A percentile compares a stretch with the other conserved stretches of the same genome.
phyloP scores from a whole-genome alignment of 805 yeast species.

The Candida chauliodis region DNA sequence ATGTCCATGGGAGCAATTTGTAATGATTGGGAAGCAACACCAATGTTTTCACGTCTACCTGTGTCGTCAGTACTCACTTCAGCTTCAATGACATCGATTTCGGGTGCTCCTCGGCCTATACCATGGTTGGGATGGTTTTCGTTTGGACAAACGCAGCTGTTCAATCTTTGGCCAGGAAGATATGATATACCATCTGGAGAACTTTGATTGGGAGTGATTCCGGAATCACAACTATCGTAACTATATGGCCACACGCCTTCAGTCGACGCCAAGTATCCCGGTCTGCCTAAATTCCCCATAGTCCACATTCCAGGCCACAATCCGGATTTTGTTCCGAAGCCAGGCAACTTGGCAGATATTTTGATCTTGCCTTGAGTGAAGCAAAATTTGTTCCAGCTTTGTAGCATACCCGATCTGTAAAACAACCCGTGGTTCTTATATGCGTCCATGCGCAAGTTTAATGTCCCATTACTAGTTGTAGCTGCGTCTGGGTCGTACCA shows the following conservation, averaged over 20 bases:
- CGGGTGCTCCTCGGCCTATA: constrained; percentile 45
- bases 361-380: constrained; percentile 33
- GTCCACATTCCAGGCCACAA: constrained; percentile 44
- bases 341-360: constrained; percentile 32
- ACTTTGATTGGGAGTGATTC: constrained; percentile 39
- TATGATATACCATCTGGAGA: constrained; percentile 40
- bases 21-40: constrained; percentile 86
- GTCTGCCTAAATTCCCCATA: constrained; percentile 40
- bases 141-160: constrained; percentile 32
- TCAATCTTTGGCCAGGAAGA: constrained; percentile 36
- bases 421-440: constrained; percentile 31
- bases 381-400: constrained; percentile 38
- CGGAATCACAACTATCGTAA: constrained; percentile 37
- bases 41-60: constrained; percentile 25
- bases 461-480: constrained; percentile 37
- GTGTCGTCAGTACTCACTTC: constrained; percentile 53
- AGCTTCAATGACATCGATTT: constrained; percentile 89
- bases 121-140: constrained; percentile 38
- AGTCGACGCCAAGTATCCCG: constrained; percentile 35
- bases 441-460: constrained; percentile 35
- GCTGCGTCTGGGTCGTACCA: constrained; percentile 45
- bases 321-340: constrained; percentile 33
- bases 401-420: constrained; percentile 40
- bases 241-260: constrained; percentile 43
- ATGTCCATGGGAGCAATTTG: constrained; percentile 93